Evolutionary conservation across 495 filamentous ascomycete genomes (phyloP).

Genomic region (Neurospora cerealis): DNA sequence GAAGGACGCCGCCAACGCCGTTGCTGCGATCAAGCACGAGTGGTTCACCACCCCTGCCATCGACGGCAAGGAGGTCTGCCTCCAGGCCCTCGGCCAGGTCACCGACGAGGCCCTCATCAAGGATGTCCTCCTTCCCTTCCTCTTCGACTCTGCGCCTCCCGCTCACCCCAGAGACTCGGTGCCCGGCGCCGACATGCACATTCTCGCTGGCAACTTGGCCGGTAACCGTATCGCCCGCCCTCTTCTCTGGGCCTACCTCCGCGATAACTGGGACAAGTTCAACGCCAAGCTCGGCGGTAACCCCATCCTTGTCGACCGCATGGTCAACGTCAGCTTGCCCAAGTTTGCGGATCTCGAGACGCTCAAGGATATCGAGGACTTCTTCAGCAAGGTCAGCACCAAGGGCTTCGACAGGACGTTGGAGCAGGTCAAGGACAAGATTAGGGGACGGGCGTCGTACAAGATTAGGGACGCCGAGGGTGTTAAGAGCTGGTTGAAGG

Average conservation of each 20-base stretch:
- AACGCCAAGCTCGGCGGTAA: slow-evolving; percentile 58
- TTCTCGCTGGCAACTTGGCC: slow-evolving; percentile 59
- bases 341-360: slow-evolving; percentile 63
- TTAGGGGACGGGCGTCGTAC: slow-evolving; percentile 68
- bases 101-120: slow-evolving; percentile 57
- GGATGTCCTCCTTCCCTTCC: slow-evolving; percentile 65
- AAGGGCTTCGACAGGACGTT: slow-evolving; percentile 71
- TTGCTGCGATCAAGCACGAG: slow-evolving; percentile 63
- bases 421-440: slow-evolving; percentile 68
- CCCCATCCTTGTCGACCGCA: slow-evolving; percentile 78
- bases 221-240: slow-evolving; percentile 58
- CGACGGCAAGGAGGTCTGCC: slow-evolving; percentile 80
- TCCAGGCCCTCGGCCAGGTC: slow-evolving; percentile 66
- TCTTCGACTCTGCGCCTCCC: slow-evolving; percentile 63
- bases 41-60: slow-evolving; percentile 72
- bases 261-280: slow-evolving; percentile 64
- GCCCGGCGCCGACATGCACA: slow-evolving; percentile 69
- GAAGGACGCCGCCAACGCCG: slow-evolving; percentile 54
- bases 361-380: slow-evolving; percentile 67
- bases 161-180: slow-evolving; percentile 30
- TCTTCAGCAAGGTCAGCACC: slow-evolving; percentile 77
- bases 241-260: slow-evolving; percentile 74
- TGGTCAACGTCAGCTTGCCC: slow-evolving; percentile 63
- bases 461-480: slow-evolving; percentile 57
- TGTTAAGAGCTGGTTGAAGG: slow-evolving; percentile 45